A percentile compares a stretch with the other conserved stretches of the same genome.
Conservation (phyloP, 768 basidiomycete species). For the Suillus clintonianus region DNA sequence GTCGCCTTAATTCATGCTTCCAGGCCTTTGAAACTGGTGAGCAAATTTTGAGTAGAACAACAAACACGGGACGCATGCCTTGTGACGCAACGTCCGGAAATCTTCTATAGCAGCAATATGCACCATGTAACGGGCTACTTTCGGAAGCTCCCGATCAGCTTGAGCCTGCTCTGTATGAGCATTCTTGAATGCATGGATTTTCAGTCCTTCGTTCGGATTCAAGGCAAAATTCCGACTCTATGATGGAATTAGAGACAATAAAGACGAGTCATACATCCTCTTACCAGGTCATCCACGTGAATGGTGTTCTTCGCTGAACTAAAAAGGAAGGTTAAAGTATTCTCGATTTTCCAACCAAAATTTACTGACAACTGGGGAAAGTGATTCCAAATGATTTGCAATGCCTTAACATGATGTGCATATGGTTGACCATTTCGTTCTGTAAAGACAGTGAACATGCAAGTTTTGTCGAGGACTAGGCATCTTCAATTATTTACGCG, state of each 20-base stretch:
- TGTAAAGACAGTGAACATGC: conserved; percentile 88
- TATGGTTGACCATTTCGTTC: conserved; percentile 72
- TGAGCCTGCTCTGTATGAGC: conserved; percentile 65
- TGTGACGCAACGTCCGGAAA: conserved; percentile 66
- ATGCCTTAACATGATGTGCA: conserved; percentile 79
- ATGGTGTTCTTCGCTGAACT: conserved; percentile 76
- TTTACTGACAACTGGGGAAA: conserved; percentile 72
- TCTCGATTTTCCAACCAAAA: neutral
- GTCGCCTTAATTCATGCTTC: conserved; percentile 30
- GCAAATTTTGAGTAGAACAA: neutral
- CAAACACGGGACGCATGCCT: conserved; percentile 42
- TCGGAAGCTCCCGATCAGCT: conserved; percentile 70
- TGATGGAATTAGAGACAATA: conserved; percentile 1
- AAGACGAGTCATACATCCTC: conserved; percentile 16
- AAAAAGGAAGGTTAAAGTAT: neutral
- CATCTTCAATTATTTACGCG: conserved; percentile 9
- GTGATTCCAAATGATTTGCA: conserved; percentile 86
- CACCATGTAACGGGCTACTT: conserved; percentile 64
- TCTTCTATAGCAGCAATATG: conserved; percentile 62
- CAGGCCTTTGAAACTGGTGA: conserved; percentile 27
- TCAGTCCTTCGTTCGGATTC: conserved; percentile 82
- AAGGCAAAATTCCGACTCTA: conserved; percentile 86
- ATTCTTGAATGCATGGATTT: conserved; percentile 80
- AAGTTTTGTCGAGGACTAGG: conserved; percentile 81
- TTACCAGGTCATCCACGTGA: conserved; percentile 83